These are phyloP conservation scores for Rhizopogon parksii DNA, from an alignment of 1,284 basidiomycete species.

Conservation along the genomic window DNA sequence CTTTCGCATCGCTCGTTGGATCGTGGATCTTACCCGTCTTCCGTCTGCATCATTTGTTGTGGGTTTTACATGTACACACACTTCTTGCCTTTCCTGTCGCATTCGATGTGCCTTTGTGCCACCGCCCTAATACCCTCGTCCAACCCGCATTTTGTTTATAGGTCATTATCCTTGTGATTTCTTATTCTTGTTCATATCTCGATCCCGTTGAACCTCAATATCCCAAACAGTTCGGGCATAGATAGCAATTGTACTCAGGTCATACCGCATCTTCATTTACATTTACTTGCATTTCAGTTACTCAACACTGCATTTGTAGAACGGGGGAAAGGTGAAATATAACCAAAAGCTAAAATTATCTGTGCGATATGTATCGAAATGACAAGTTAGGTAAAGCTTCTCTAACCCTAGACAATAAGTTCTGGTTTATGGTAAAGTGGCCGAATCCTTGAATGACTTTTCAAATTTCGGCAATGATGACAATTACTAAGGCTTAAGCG, in stretches of 20 bases:
- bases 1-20: constrained; percentile 3
- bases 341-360: not conserved
- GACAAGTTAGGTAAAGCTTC: too few relatives aligned
- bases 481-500: too few relatives aligned
- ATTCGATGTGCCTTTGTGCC: not conserved
- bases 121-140: constrained; percentile 4
- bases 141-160: constrained; percentile 8
- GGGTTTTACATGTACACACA: constrained; percentile 28
- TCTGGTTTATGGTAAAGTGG: too few relatives aligned
- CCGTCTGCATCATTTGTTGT: constrained; percentile 20
- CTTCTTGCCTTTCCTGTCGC: constrained; percentile 6
- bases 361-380: too few relatives aligned
- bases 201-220: constrained; percentile 7
- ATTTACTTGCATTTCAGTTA: constrained; percentile 9
- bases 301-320: constrained; percentile 23
- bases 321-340: constrained; percentile 15
- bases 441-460: too few relatives aligned
- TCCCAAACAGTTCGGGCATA: constrained; percentile 4
- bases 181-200: constrained; percentile 23
- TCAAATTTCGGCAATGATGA: too few relatives aligned
- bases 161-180: constrained; percentile 4
- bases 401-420: too few relatives aligned
- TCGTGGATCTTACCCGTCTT: constrained; percentile 10
- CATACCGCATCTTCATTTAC: constrained; percentile 13
- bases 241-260: constrained; percentile 12